Conservation (phyloP, 768 basidiomycete species). For the Suillus lakei region DNA sequence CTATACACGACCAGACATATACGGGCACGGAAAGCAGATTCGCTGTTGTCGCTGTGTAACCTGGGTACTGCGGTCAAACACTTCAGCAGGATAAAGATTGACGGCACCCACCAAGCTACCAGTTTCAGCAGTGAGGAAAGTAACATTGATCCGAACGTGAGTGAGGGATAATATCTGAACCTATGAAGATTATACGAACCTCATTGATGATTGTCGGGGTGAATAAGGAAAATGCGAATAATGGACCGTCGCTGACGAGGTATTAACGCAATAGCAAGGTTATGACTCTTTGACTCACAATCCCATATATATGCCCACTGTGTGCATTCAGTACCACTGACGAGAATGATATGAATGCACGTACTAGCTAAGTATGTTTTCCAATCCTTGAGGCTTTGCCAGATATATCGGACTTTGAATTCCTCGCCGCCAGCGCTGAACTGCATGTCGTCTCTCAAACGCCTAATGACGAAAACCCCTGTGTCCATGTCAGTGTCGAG, state of each 20-base stretch:
- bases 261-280: constrained; percentile 6
- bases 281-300: constrained; percentile 49
- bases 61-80: constrained; percentile 31
- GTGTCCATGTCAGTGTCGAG: constrained; percentile 7
- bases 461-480: constrained; percentile 68
- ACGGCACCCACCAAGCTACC: not conserved
- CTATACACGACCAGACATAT: constrained; percentile 72
- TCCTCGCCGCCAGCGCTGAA: constrained; percentile 65
- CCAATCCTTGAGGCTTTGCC: constrained; percentile 67
- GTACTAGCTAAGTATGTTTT: constrained; percentile 75
- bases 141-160: not conserved
- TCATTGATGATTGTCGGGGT: constrained; percentile 52
- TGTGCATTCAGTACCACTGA: constrained; percentile 6
- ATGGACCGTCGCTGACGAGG: constrained; percentile 48
- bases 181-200: constrained; percentile 37
- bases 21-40: constrained; percentile 81
- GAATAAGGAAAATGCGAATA: constrained; percentile 59
- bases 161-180: not conserved
- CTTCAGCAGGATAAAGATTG: not conserved
- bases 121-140: not conserved
- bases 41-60: constrained; percentile 65
- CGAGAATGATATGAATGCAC: constrained; percentile 24
- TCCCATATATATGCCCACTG: constrained; percentile 76
- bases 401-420: constrained; percentile 58
- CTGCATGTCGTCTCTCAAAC: constrained; percentile 67